A percentile compares a stretch with the other conserved stretches of the same genome.
These are phyloP conservation scores for Nakaseomyces sp. DNA, from an alignment of 1,139 yeast species.

Conservation along the genomic window DNA sequence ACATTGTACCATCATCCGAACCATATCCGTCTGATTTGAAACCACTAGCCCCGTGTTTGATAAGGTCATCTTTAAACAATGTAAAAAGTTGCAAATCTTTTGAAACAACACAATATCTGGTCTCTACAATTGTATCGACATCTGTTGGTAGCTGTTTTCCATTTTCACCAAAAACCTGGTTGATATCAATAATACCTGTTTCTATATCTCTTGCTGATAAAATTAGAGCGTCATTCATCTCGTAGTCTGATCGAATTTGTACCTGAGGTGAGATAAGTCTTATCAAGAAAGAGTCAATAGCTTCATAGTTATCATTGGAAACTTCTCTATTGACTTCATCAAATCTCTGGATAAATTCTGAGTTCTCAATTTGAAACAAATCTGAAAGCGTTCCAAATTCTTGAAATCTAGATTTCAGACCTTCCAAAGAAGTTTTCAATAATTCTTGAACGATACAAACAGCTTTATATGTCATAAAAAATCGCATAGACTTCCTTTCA, in stretches of 20 bases:
- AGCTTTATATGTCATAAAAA: constrained; percentile 63
- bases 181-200: constrained; percentile 44
- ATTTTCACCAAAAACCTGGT: constrained; percentile 31
- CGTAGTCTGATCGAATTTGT: constrained; percentile 59
- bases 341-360: constrained; percentile 37
- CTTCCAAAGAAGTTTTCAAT: constrained; percentile 23
- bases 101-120: constrained; percentile 58
- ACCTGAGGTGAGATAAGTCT: constrained; percentile 77
- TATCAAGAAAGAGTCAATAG: constrained; percentile 55
- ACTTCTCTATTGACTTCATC: constrained; percentile 43
- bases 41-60: constrained; percentile 34
- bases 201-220: constrained; percentile 66
- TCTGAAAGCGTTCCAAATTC: constrained; percentile 16
- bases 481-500: constrained; percentile 50
- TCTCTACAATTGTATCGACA: constrained; percentile 46
- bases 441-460: constrained; percentile 56
- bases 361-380: constrained; percentile 21
- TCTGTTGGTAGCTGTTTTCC: constrained; percentile 41
- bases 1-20: constrained; percentile 27
- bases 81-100: constrained; percentile 66
- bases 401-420: constrained; percentile 15
- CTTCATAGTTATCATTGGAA: constrained; percentile 35
- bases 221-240: constrained; percentile 54
- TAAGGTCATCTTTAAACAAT: constrained; percentile 40
- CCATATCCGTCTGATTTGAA: constrained; percentile 36